Evolutionary conservation across 139 green algal genomes (phyloP), one percentile per base, ranked within the genome.

Genomic region (Mychonastes homosphaera): DNA sequence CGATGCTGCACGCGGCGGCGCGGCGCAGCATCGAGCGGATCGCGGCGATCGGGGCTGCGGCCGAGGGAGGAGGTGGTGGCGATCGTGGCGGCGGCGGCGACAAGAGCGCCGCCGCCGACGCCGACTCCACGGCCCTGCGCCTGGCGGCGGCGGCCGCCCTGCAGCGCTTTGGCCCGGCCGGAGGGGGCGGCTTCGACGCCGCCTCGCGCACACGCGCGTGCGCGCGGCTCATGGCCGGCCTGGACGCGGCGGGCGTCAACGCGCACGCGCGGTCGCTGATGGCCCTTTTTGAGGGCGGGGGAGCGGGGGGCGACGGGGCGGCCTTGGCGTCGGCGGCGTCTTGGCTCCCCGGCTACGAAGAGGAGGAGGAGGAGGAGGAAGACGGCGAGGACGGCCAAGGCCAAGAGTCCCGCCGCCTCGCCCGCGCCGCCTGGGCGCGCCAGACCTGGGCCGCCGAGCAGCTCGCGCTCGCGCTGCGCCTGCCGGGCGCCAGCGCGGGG

Each of bases 1-100:
- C 55, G 46, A 2, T 68, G 57, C 75, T 94, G 51, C 78, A 89
- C 59, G 52, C 79, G 21, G 39, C 24, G 19, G 80, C 80, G 15
- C 72, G 76, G 38, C 67, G 68, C 23, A 73, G 70, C 44, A 61
- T 84, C 6, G 61, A 69, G 33, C 55, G 62, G 34, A 54, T 21
- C 36, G 15, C 23, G 3, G 62, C 39, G 39, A 24, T 32, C 6
- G 56, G 39, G 39, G 15, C 15, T 21, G 16, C 15, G 39, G 39
- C 15, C 16, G 16, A 21, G 39, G 39, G 39, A 46, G 39, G 39
- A 16, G 16, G 39, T 21, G 39, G 39, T n/a, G 39, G 15, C 16
- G 39, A 46, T 21, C 15, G 39, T 46, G 39, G 16, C 16, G 39
- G 39, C 15, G 39, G 16, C 15, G 39, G 39, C 16, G 16, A 46